phyloP scores from a whole-genome alignment of 805 yeast species.

The Saturnispora quitensis region DNA sequence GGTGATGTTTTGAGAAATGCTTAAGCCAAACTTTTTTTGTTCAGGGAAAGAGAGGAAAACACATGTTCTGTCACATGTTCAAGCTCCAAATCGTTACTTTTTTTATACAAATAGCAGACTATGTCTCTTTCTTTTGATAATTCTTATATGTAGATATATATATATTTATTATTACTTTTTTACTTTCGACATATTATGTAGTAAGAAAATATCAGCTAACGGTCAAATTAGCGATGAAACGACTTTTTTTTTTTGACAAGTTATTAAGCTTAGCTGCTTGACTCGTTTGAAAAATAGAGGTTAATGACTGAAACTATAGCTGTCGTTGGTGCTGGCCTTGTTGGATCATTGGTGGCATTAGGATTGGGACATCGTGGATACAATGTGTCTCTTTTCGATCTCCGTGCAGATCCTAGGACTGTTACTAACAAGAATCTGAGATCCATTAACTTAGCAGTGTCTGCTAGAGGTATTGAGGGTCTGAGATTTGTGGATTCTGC shows the following conservation, averaged over 20 bases:
- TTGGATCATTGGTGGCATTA: constrained; percentile 78
- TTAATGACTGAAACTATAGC: constrained; percentile 34
- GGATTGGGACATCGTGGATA: constrained; percentile 68
- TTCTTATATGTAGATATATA: background rate
- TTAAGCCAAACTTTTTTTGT: background rate
- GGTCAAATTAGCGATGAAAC: background rate
- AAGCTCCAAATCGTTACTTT: background rate
- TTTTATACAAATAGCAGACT: background rate
- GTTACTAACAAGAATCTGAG: constrained; percentile 29
- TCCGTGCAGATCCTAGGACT: constrained; percentile 56
- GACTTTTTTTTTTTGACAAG: background rate
- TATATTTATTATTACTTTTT: background rate
- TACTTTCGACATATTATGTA: background rate
- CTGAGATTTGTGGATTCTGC: constrained; percentile 50
- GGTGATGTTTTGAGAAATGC: constrained; percentile 66
- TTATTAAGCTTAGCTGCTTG: background rate
- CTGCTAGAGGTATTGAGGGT: constrained; percentile 72
- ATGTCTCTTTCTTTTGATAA: background rate
- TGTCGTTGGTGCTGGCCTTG: constrained; percentile 84
- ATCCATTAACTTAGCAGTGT: constrained; percentile 84
- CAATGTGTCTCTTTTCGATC: constrained; percentile 62
- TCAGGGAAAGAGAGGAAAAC: background rate
- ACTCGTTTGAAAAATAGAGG: background rate
- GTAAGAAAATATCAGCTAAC: background rate
- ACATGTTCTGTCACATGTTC: background rate